A percentile compares a stretch with the other conserved stretches of the same genome.
These are phyloP conservation scores for Penicillium bovifimosum DNA, from an alignment of 495 filamentous ascomycete genomes.

Conservation along the genomic window DNA sequence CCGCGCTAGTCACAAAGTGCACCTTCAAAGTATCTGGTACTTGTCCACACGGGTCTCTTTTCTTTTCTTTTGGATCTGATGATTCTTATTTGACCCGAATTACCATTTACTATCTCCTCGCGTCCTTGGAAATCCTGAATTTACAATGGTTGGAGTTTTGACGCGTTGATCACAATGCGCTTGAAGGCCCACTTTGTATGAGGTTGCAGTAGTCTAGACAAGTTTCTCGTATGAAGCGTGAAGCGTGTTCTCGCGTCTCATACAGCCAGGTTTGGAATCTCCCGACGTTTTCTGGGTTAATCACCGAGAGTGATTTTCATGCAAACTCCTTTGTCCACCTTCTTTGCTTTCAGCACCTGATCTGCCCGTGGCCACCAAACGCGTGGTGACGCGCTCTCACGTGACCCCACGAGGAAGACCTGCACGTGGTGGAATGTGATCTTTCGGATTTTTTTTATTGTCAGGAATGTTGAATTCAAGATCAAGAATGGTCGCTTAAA, in stretches of 20 bases:
- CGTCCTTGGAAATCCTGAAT: not conserved
- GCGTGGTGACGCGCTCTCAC: constrained; percentile 7
- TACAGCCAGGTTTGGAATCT: not conserved
- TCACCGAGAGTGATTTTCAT: not conserved
- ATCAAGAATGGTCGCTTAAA: no score
- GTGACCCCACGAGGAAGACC: constrained; percentile 6
- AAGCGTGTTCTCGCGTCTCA: not conserved
- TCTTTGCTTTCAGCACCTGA: not conserved
- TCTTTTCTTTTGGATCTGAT: not conserved
- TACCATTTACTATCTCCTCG: not conserved
- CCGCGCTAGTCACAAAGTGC: constrained; percentile 25
- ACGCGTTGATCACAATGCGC: not conserved
- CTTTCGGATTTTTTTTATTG: not conserved
- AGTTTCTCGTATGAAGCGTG: not conserved
- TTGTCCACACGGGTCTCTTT: not conserved
- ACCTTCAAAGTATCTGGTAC: constrained; percentile 16
- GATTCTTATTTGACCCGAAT: not conserved
- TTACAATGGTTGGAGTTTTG: not conserved
- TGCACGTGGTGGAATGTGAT: constrained; percentile 2
- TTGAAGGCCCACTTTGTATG: not conserved
- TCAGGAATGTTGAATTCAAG: not conserved
- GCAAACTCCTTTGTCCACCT: not conserved
- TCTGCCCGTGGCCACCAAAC: not conserved
- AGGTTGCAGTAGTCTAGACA: not conserved
- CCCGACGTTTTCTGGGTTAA: not conserved